Base-by-base conservation (phyloP, 345 rosid genomes). In the Schrenkiella parvula region DNA sequence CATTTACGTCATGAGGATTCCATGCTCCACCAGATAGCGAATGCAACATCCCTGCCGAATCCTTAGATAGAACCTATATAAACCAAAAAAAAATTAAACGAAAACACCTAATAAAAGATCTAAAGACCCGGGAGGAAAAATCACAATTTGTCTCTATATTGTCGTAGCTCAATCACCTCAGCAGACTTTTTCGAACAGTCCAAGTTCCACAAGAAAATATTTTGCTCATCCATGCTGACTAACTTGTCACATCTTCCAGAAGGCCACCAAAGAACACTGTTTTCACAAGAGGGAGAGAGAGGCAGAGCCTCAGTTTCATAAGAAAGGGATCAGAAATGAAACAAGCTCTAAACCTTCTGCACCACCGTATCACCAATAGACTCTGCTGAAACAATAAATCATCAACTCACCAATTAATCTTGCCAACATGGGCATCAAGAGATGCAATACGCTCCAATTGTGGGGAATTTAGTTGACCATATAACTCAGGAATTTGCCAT, bases 401-500 rank as follows among this genome's bases (percentile, higher is more conserved):
- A 80, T 15, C 70, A 77, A 78, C 90, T 85, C 81, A 88, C 95
- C 96, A 84, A 75, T 86, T 87, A 54, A 91, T 83, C 86, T 89
- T 91, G 51, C 92, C 84, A 77, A 56, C 84, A 77, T 87, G 95
- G 21, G 81, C 83, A 87, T 91, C 95, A 68, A 95, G 99, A 9
- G 87, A 85, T 2, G 97, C 90, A 63, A 88, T 73, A 54, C 78
- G 83, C 80, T 89, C 99, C 84, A 88, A 47, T 39, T 91, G 97
- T 62, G 96, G 95, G 2, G 96, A 91, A 83, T 77, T 91, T 39
- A 84, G 43, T 61, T 89, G 97, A 53, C 97, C 96, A 64, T 91
- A 88, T 47, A 95, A 68, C 88, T 95, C 99, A n/a, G 95, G 99
- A 46, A 95, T 91, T 81, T 83, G 95, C 97, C 97, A 95, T 47